Percentiles rank a stretch among this genome's conserved stretches.
Conservation (phyloP, 1,284 basidiomycete genomes). For the Ganoderma lingzhi region DNA sequence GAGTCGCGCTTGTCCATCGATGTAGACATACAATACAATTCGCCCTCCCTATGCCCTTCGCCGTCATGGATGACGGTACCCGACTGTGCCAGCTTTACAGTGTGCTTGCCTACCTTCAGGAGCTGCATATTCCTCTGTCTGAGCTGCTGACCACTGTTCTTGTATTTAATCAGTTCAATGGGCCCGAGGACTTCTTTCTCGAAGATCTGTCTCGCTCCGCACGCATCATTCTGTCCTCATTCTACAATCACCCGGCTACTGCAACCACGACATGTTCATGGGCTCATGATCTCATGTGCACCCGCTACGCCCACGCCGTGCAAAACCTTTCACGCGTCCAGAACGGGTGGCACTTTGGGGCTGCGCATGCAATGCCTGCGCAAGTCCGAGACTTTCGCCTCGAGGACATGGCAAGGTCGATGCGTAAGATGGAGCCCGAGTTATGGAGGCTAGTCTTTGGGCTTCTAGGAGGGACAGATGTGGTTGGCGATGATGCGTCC, state of each 20-base stretch:
- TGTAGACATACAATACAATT: too few species aligned
- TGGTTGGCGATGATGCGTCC: too few species aligned
- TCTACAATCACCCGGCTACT: not conserved
- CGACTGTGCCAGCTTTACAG: too few species aligned
- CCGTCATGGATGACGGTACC: too few species aligned
- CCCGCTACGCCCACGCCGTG: not conserved
- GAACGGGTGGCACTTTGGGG: constrained; percentile 3
- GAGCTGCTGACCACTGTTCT: not conserved
- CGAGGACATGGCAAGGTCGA: not conserved
- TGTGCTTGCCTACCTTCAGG: too few species aligned
- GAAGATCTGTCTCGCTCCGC: not conserved
- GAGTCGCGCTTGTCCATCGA: too few species aligned
- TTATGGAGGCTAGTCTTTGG: not conserved
- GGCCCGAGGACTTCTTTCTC: not conserved
- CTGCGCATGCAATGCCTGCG: not conserved
- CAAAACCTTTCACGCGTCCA: not conserved
- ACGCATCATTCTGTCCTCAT: not conserved
- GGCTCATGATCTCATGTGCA: not conserved
- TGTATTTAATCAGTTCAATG: not conserved
- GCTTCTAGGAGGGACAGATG: not conserved
- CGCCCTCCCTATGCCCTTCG: too few species aligned
- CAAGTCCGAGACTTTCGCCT: not conserved
- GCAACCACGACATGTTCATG: not conserved
- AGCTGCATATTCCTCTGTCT: too few species aligned
- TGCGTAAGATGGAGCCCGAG: not conserved